Base-by-base conservation (phyloP, 345 rosid species). In the Crucihimalaya himalaica region DNA sequence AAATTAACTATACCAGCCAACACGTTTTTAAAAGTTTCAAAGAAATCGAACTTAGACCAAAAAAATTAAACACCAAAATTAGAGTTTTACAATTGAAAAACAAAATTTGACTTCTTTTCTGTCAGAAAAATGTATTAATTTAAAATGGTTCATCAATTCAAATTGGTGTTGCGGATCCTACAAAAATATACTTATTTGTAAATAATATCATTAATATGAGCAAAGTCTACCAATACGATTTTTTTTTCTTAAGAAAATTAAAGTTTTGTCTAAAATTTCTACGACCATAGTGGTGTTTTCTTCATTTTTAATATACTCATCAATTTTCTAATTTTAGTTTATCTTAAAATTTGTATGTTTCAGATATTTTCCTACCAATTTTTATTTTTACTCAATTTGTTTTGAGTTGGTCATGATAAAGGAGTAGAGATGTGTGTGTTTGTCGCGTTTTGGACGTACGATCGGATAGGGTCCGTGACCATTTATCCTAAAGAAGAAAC, bases 381-480 rank as follows among this genome's bases (percentile, higher is more conserved):
- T 10, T 59, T 21, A 19, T 42, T 13, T 58, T 25, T 57, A 50
- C 51, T 46, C 23, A 1, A 2, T 35, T 51, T 43, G 39, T 8
- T 7, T 13, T n/a, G 16, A 23, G 29, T 42, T 48, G 2, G 48
- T 61, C 37, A 67, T 58, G 60, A 50, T 60, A 51, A 61, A 42
- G 57, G 43, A 59, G 20, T 40, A 61, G 46, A 29, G 55, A 59
- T 51, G 29, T 66, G 51, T 68, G 43, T 60, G 39, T 61, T 60
- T 68, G 74, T 68, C 58, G 64, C 20, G 74, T 61, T 74, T 62
- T 75, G 69, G 55, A 57, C 56, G 59, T 27, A 19, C 34, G 47
- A 60, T 42, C 62, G 43, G 68, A 68, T 34, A 68, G 23, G 74
- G 74, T 53, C 79, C 70, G 78, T 68, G 69, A 68, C 50, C 40